Conservation (phyloP, 2,329 filamentous ascomycete genomes). For the Colletotrichum echinochloae region DNA sequence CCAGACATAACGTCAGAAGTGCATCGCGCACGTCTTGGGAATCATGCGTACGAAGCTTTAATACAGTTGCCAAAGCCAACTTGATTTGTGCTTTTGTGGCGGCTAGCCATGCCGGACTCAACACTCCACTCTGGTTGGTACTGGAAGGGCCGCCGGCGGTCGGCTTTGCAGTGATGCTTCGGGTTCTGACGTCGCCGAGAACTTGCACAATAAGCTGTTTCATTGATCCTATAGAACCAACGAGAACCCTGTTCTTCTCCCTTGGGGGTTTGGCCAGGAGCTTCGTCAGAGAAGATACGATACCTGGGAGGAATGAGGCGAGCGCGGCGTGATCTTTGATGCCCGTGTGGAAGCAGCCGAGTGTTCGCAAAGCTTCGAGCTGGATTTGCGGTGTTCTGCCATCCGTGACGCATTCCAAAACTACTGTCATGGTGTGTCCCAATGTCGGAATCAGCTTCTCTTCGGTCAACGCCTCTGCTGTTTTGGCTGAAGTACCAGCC, state of each 20-base stretch:
- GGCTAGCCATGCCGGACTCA: constrained; percentile 76
- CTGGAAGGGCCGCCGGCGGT: constrained; percentile 28
- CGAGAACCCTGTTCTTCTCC: constrained; percentile 69
- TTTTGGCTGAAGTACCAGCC: constrained; percentile 62
- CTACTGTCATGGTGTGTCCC: constrained; percentile 83
- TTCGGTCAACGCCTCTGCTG: constrained; percentile 63
- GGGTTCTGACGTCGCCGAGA: constrained; percentile 68
- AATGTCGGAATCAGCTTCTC: constrained; percentile 78
- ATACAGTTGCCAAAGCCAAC: constrained; percentile 80
- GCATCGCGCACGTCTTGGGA: constrained; percentile 75
- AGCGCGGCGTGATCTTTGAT: constrained; percentile 80
- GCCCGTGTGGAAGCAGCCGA: constrained; percentile 71
- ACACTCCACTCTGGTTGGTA: constrained; percentile 52
- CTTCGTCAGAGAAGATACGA: constrained; percentile 84
- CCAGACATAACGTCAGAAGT: constrained; percentile 78
- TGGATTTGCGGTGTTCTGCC: constrained; percentile 77
- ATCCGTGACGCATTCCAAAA: constrained; percentile 79
- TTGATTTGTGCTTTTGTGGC: constrained; percentile 86
- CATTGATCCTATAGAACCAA: constrained; percentile 70
- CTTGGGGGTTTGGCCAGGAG: constrained; percentile 76
- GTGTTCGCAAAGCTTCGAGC: constrained; percentile 73
- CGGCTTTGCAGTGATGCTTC: constrained; percentile 57
- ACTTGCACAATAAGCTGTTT: constrained; percentile 65
- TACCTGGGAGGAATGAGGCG: constrained; percentile 88
- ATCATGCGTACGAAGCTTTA: constrained; percentile 80